Evolutionary conservation across 768 basidiomycete species (phyloP).

Genomic region (Boletus huronensis): DNA sequence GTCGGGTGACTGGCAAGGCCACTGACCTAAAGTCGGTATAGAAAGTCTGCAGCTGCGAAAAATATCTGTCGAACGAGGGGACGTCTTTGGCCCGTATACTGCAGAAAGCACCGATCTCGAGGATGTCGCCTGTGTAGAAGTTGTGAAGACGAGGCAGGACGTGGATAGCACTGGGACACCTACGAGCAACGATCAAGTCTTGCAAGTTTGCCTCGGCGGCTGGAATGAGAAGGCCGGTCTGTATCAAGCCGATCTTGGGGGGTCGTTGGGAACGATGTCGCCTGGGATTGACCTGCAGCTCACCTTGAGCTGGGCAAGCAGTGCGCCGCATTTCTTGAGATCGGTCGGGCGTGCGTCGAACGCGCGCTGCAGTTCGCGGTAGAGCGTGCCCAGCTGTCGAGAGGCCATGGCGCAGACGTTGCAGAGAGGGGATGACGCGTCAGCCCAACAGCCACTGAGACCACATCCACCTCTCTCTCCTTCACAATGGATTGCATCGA

Average conservation of each 20-base stretch:
- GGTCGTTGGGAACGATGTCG: background rate
- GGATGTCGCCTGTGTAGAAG: conserved; percentile 69
- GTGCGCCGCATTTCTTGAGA: conserved; percentile 57
- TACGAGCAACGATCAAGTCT: conserved; percentile 75
- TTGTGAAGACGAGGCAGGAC: background rate
- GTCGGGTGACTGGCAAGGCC: conserved; percentile 1
- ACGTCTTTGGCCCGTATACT: conserved; percentile 86
- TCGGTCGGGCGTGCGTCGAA: conserved; percentile 66
- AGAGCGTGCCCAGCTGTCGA: conserved; percentile 53
- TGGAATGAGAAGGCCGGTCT: conserved; percentile 76
- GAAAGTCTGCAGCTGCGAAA: conserved; percentile 85
- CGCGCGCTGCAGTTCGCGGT: conserved; percentile 62
- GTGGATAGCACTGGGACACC: conserved; percentile 26
- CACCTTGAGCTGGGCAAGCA: conserved; percentile 78
- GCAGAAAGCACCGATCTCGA: conserved; percentile 94
- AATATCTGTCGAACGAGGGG: conserved; percentile 93
- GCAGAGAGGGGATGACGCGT: conserved; percentile 44
- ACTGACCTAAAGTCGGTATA: conserved; percentile 80
- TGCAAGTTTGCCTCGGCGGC: conserved; percentile 56
- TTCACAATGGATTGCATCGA: conserved; percentile 63
- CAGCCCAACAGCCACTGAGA: conserved; percentile 34
- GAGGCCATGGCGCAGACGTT: conserved; percentile 41
- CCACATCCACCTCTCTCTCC: conserved; percentile 12
- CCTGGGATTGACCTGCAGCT: background rate
- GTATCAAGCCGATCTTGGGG: conserved; percentile 67